Evolutionary conservation across 441 rosid genomes (phyloP).

Genomic region (Syzygium syzygioides): DNA sequence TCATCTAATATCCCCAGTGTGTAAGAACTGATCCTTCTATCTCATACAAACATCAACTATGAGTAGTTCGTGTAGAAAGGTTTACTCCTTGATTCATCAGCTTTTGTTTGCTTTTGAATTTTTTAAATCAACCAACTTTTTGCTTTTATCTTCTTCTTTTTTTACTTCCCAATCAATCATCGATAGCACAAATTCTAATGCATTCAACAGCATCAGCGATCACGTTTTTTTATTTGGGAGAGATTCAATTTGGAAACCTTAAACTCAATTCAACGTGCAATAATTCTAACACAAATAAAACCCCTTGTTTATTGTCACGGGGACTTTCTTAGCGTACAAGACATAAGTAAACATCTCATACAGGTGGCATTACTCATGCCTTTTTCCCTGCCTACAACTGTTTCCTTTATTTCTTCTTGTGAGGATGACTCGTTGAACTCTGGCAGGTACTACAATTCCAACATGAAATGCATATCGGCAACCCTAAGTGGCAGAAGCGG

Average conservation of each 20-base stretch:
- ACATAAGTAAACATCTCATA: no score
- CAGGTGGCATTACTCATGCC: accelerated
- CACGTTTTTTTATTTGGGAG: neutral
- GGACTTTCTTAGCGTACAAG: no score
- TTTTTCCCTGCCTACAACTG: accelerated
- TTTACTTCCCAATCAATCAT: no score
- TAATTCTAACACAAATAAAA: neutral
- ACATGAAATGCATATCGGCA: neutral
- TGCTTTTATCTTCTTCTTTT: neutral
- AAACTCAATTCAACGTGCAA: neutral
- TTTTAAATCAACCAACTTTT: accelerated
- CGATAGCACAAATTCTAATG: neutral
- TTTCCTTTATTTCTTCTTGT: neutral
- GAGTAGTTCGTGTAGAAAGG: neutral
- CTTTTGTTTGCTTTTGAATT: neutral
- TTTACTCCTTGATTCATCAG: neutral
- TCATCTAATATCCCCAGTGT: no score
- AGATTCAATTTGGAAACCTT: neutral
- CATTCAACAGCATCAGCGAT: neutral
- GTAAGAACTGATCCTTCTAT: no score
- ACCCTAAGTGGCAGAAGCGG: neutral
- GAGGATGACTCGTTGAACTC: neutral
- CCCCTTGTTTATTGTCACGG: neutral
- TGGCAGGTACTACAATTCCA: neutral
- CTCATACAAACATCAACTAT: neutral